Evolutionary conservation across 805 yeast species (phyloP), one percentile per base, ranked within the genome.

Genomic region (Millerozyma miso): DNA sequence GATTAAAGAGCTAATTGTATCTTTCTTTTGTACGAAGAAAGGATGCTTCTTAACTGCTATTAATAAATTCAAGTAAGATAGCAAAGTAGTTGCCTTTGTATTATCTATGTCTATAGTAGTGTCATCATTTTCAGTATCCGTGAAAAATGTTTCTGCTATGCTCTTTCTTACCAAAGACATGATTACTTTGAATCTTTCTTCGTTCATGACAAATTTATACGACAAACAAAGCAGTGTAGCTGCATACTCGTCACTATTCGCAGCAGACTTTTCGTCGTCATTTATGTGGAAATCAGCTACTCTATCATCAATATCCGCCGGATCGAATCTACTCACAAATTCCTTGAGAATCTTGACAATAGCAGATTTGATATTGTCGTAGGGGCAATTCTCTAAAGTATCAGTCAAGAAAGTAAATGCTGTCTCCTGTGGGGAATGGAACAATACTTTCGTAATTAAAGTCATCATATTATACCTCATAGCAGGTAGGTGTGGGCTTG

Each of bases 271-370:
- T 4, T 18, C 19, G n/a, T 23, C 4, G n/a, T 36, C 17, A 2
- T 36, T 35, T 26, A 32, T 36, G 18, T 17, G 43, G 32, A 26
- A 33, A 31, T n/a, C 38, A 32, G 31, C 18, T 38, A 47, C 33
- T 3, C 50, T 40, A 10, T 51, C 53, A 16, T 41, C 36, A 15
- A 50, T 35, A 2, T 35, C 10, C 7, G 38, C 39, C 8, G 38
- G 37, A 29, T 51, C 54, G n/a, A 51, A 50, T 47, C 76, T 73
- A 4, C 74, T 52, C 49, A 81, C 59, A 48, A 88, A 68, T 51
- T 83, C 88, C 58, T 84, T 88, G 54, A 88, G 72, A 18, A 88
- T 79, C 3, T 83, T 79, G 14, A 88, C 74, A 31, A 80, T 63
- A 3, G 80, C 80, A 18, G 83, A 71, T 51, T 80, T 80, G 17